Percentiles rank a stretch among this genome's conserved stretches.
These are phyloP conservation scores for Aspergillus tanneri DNA, from an alignment of 2,329 filamentous ascomycete genomes.

Conservation along the genomic window DNA sequence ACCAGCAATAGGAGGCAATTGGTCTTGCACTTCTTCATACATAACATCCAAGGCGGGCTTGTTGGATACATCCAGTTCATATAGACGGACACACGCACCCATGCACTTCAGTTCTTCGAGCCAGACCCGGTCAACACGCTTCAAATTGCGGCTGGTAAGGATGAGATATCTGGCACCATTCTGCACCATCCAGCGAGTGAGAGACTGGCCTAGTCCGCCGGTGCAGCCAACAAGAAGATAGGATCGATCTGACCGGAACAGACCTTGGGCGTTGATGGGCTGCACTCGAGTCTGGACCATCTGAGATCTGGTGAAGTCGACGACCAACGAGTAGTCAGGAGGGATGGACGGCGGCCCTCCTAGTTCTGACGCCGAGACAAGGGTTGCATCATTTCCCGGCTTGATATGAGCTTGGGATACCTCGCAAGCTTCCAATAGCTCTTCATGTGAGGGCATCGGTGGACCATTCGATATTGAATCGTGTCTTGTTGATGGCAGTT, in stretches of 20 bases:
- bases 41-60: too few relatives aligned
- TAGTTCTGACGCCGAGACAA: too few relatives aligned
- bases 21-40: background rate
- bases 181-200: constrained; percentile 5
- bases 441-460: too few relatives aligned
- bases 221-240: constrained; percentile 8
- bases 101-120: too few relatives aligned
- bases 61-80: too few relatives aligned
- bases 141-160: constrained; percentile 7
- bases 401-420: too few relatives aligned
- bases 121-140: background rate
- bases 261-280: background rate
- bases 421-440: too few relatives aligned
- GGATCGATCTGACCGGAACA: background rate
- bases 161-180: constrained; percentile 5
- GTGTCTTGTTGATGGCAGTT: too few relatives aligned
- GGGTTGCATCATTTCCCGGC: too few relatives aligned
- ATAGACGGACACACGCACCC: too few relatives aligned
- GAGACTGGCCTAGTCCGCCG: constrained; percentile 4
- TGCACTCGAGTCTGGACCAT: background rate
- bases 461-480: too few relatives aligned
- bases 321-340: too few relatives aligned
- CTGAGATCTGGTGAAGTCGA: background rate
- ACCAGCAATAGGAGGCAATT: constrained; percentile 13
- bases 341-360: background rate